Evolutionary conservation across 2,329 filamentous ascomycete species (phyloP), one percentile per base, ranked within the genome.

Genomic region (Chaetomium globosum): DNA sequence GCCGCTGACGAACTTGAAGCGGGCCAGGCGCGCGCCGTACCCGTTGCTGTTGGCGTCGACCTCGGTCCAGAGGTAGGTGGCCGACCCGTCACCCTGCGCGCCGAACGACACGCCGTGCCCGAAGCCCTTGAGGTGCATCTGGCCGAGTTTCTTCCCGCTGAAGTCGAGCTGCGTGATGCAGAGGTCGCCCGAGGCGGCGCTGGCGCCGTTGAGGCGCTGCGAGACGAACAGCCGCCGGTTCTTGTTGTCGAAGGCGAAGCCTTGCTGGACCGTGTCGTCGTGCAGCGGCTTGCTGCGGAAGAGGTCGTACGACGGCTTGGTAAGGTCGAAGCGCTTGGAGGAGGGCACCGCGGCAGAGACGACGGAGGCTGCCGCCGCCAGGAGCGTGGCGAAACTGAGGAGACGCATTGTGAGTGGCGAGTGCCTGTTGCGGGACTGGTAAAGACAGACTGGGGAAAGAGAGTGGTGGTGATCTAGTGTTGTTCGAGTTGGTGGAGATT

Each of bases 261-360:
- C 52, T 5, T 65, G 65, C 46, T 65, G 65, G 10, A 65, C 63
- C 12, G 65, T 63, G 55, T 49, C 55, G 31, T 67, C 59, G 55
- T 65, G 55, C 7, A 67, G 60, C 1, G 49, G 54, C 21, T 65
- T 67, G 56, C 39, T 28, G 55, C 59, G 63, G 63, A 63, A 67
- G 49, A 67, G 65, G 43, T 67, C 65, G 46, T 65, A 65, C 2
- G 65, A 67, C 8, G 65, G 65, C 36, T 65, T 57, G 49, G 59
- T 51, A 21, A 67, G 65, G 26, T 67, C 55, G 52, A 67, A 65
- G 1, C 63, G 65, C 9, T 33, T 28, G 16, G 65, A 63, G 46
- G 46, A 59, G 21, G 71, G 69, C 61, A 71, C 62, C 71, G 72
- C 23, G 39, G 63, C 63, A 0, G 63, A 36, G 12, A 48, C 56